Percentiles rank a stretch among this genome's conserved stretches.
Conservation (phyloP, 345 rosid species). For the Leavenworthia alabamica region DNA sequence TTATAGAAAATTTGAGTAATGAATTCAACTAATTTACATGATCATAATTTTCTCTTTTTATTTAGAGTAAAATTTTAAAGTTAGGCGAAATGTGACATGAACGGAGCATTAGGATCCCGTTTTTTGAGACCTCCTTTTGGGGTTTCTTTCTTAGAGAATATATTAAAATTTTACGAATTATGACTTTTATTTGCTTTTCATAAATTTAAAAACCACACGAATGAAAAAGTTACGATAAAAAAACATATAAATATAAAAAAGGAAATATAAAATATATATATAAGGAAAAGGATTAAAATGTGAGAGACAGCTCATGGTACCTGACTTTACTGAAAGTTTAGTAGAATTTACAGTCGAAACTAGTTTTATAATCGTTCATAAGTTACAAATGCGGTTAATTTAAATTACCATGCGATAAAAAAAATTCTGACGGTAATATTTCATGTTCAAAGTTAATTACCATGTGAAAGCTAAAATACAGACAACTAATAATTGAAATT, state of each 20-base stretch:
- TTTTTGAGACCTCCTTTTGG: background rate
- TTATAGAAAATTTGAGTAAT: background rate
- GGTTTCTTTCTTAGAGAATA: background rate
- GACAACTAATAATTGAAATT: background rate
- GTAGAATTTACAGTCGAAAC: background rate
- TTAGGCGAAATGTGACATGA: background rate
- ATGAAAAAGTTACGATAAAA: background rate
- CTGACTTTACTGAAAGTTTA: background rate
- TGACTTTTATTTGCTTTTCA: background rate
- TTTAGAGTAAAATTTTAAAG: constrained; percentile 2
- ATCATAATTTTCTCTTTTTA: background rate
- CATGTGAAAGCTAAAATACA: background rate
- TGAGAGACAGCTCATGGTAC: background rate
- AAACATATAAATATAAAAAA: background rate
- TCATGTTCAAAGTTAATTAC: background rate
- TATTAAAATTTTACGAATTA: background rate
- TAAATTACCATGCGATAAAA: background rate
- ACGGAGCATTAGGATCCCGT: background rate
- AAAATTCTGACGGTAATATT: background rate
- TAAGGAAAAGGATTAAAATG: background rate
- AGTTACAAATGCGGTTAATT: background rate
- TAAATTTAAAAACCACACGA: background rate
- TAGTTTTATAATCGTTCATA: background rate
- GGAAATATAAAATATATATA: background rate
- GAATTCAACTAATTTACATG: background rate